Percentiles rank a stretch among this genome's conserved stretches.
These are phyloP conservation scores for Stenocarpella maydis DNA, from an alignment of 2,329 filamentous ascomycete species.

Conservation along the genomic window DNA sequence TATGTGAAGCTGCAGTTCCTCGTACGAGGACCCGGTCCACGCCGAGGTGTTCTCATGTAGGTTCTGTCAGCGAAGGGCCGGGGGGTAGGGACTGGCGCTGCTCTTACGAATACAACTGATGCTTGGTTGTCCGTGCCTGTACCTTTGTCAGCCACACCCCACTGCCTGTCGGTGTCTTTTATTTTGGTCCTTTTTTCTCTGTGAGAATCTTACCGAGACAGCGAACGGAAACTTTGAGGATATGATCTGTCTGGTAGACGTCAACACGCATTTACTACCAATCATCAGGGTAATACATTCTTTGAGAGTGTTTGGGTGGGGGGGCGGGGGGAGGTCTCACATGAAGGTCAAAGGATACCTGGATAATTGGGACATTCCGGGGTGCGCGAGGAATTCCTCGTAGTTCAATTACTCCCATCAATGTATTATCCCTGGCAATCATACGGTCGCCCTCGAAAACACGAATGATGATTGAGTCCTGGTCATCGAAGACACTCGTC, in stretches of 20 bases:
- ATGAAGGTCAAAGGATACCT: not conserved
- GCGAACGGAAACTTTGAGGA: not conserved
- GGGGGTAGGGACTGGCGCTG: too few relatives aligned
- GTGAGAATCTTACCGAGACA: not conserved
- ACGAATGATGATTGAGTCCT: not conserved
- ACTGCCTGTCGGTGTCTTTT: not conserved
- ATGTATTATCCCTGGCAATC: not conserved
- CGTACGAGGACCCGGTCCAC: too few relatives aligned
- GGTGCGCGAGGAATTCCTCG: constrained; percentile 3
- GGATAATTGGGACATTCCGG: not conserved
- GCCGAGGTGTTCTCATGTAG: not conserved
- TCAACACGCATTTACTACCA: not conserved
- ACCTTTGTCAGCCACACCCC: not conserved
- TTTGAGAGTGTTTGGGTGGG: too few relatives aligned
- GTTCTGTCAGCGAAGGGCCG: not conserved
- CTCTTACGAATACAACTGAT: not conserved
- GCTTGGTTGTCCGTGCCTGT: not conserved
- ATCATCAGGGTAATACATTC: too few relatives aligned
- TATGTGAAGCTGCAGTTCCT: not conserved
- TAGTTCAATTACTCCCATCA: not conserved
- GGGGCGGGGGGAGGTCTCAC: not conserved
- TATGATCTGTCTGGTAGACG: rapidly evolving
- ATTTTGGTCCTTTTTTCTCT: not conserved
- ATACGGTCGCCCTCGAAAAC: not conserved
- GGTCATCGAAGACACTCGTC: not conserved